Evolutionary conservation across 176 grass and related monocot species (phyloP).

Genomic region (Elaeis guineensis): DNA sequence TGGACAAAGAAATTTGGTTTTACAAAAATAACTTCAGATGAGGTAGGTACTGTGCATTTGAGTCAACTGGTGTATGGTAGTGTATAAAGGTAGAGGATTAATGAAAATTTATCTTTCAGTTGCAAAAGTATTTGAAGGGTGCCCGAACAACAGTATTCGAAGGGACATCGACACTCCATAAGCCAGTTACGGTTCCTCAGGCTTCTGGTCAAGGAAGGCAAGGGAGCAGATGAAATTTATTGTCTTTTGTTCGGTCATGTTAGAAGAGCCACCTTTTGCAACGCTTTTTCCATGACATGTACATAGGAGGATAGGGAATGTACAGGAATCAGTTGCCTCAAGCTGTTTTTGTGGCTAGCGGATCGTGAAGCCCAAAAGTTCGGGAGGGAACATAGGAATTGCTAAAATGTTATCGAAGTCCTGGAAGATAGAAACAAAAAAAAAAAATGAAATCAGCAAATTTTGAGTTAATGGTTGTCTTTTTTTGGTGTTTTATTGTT

Average conservation of each 20-base stretch:
- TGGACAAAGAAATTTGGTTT: conserved; percentile 90
- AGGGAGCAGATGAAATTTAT: not conserved
- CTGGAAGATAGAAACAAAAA: too few species aligned
- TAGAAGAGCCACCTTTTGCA: conserved; percentile 13
- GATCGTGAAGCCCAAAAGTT: too few species aligned
- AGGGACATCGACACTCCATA: conserved; percentile 74
- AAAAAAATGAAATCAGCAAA: too few species aligned
- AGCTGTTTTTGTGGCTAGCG: not conserved
- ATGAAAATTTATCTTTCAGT: conserved; percentile 35
- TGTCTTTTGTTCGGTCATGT: not conserved
- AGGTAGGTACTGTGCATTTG: conserved; percentile 36
- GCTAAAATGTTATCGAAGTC: too few species aligned
- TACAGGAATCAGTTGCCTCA: not conserved
- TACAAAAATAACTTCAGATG: conserved; percentile 52
- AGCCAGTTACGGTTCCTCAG: conserved; percentile 30
- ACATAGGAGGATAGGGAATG: not conserved
- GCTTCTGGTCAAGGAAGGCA: not conserved
- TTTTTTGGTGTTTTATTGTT: too few species aligned
- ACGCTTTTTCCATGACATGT: not conserved
- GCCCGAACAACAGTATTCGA: conserved; percentile 65
- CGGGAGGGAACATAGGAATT: too few species aligned
- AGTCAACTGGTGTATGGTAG: not conserved
- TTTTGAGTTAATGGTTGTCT: too few species aligned
- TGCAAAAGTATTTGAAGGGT: conserved; percentile 58
- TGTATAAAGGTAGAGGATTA: not conserved